These are phyloP conservation scores for Trichosporon inkin DNA, from an alignment of 1,284 basidiomycete genomes.

Conservation along the genomic window DNA sequence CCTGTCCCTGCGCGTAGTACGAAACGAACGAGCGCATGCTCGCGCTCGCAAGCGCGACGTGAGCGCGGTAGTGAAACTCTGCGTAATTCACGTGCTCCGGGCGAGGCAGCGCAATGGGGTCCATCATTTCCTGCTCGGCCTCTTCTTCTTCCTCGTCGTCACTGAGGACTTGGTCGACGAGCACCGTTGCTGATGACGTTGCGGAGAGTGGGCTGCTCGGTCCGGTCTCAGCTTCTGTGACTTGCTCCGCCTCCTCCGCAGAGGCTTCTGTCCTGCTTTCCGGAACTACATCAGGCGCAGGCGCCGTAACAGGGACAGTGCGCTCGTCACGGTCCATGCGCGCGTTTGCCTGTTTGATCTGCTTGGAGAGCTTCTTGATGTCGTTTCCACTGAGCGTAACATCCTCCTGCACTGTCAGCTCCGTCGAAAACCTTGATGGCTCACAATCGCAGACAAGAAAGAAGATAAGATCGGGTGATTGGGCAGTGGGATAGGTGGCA, in stretches of 20 bases:
- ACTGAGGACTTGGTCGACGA: neutral
- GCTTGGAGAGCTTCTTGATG: neutral
- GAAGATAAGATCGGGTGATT: neutral
- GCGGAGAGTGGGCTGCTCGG: neutral
- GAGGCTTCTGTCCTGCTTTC: neutral
- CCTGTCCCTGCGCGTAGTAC: neutral
- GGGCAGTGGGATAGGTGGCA: neutral
- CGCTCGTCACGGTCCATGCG: neutral
- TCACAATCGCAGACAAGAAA: neutral
- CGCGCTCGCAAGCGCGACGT: neutral
- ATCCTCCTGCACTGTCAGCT: neutral
- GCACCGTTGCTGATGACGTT: neutral
- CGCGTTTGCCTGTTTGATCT: neutral
- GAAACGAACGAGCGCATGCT: neutral
- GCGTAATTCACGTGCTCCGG: neutral
- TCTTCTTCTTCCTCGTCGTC: neutral
- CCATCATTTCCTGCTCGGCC: neutral
- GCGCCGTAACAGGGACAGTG: neutral
- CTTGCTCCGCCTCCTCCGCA: too few species aligned
- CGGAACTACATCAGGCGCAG: neutral
- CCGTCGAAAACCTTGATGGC: neutral
- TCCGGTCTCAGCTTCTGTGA: neutral
- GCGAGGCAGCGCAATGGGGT: neutral
- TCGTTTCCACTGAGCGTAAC: neutral
- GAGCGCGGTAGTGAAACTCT: slow-evolving; percentile 1